phyloP scores from a whole-genome alignment of 2,329 filamentous ascomycete species.

The Ceratocystis ficicola region DNA sequence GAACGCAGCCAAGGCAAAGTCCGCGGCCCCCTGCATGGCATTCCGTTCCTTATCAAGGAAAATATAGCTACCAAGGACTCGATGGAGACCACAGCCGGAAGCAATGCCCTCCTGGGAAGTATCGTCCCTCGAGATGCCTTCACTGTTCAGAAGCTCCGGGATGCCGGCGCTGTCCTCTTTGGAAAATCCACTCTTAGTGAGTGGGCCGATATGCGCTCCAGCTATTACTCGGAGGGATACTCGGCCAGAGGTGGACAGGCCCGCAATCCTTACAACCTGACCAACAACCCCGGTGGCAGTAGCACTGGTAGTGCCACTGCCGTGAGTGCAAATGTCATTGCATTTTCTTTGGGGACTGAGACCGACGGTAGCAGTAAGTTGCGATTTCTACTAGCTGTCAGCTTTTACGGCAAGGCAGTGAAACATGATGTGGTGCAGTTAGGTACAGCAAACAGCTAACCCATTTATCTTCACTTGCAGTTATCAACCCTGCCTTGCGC shows the following conservation, averaged over 20 bases:
- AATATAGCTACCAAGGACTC: slow-evolving; percentile 57
- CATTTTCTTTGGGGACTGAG: slow-evolving; percentile 60
- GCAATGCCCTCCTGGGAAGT: slow-evolving; percentile 52
- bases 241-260: slow-evolving; percentile 52
- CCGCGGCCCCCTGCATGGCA: slow-evolving; percentile 59
- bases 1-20: slow-evolving; percentile 46
- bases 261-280: slow-evolving; percentile 56
- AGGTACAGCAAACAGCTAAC: background rate
- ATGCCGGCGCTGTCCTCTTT: slow-evolving; percentile 55
- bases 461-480: slow-evolving; percentile 25
- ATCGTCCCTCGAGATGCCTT: slow-evolving; percentile 55
- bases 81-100: slow-evolving; percentile 63
- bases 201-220: slow-evolving; percentile 61
- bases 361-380: slow-evolving; percentile 51
- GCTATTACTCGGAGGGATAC: slow-evolving; percentile 56
- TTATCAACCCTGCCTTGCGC: slow-evolving; percentile 59
- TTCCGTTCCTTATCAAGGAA: slow-evolving; percentile 65
- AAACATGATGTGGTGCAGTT: background rate
- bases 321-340: slow-evolving; percentile 49
- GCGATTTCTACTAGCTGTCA: too few relatives aligned
- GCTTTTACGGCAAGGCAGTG: background rate
- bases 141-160: slow-evolving; percentile 48
- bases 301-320: slow-evolving; percentile 54
- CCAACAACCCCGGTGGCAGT: slow-evolving; percentile 54
- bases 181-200: slow-evolving; percentile 61